A percentile compares a stretch with the other conserved stretches of the same genome.
Conservation (phyloP, 1,139 yeast genomes). For the Candida freyschussii region DNA sequence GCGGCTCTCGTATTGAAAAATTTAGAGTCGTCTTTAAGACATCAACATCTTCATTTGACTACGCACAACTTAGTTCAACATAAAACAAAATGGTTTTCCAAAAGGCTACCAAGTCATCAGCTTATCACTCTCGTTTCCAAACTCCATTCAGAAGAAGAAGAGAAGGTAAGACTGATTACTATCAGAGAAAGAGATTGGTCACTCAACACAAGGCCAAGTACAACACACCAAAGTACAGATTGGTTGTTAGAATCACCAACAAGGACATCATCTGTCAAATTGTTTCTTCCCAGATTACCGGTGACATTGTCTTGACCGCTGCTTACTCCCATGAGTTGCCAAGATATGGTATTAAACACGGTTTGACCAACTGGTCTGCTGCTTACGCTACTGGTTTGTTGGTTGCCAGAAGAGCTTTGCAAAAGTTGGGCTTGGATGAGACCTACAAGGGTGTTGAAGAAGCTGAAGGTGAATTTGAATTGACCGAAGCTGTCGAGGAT, state of each 20-base stretch:
- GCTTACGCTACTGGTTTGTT: conserved; percentile 99
- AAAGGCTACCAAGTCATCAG: conserved; percentile 59
- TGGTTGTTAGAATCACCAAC: conserved; percentile 99
- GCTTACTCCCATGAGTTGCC: conserved; percentile 99
- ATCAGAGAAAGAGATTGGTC: conserved; percentile 99
- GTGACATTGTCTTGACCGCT: conserved; percentile 94
- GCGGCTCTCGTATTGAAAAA: too few relatives aligned
- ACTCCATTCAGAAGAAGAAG: conserved; percentile 99
- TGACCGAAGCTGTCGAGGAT: conserved; percentile 99
- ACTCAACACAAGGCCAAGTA: conserved; percentile 99
- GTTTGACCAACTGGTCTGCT: conserved; percentile 99
- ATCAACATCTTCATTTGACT: too few relatives aligned
- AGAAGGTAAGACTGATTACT: conserved; percentile 99
- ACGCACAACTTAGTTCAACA: too few relatives aligned
- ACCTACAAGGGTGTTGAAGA: conserved; percentile 99
- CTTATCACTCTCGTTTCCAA: conserved; percentile 99
- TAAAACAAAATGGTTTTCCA: conserved; percentile 15
- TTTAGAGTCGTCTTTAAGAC: too few relatives aligned
- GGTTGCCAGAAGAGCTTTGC: conserved; percentile 98
- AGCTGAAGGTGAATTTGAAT: conserved; percentile 97
- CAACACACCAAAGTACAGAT: conserved; percentile 99
- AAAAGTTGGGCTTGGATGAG: conserved; percentile 97
- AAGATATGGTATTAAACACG: conserved; percentile 95
- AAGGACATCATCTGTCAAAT: conserved; percentile 98
- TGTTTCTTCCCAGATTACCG: conserved; percentile 92